Percentiles rank a stretch among this genome's conserved stretches.
These are phyloP conservation scores for Hsuehochloa calcarea DNA, from an alignment of 176 grass and related monocot genomes.

Conservation along the genomic window DNA sequence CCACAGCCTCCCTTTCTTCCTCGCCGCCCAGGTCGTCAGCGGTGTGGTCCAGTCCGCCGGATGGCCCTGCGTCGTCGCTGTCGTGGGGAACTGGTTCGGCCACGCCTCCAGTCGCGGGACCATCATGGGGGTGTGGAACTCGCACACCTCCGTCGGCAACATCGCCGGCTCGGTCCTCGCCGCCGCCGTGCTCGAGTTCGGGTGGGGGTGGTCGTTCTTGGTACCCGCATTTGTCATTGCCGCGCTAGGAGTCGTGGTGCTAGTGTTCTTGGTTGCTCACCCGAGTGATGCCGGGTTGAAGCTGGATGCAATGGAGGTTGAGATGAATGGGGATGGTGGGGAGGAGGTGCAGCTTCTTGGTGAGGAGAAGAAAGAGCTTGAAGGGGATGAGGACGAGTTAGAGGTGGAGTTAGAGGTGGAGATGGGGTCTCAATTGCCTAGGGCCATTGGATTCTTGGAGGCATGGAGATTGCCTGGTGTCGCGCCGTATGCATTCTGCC, in stretches of 20 bases:
- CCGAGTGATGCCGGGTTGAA: conserved; percentile 64
- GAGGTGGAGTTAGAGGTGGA: conserved; percentile 39
- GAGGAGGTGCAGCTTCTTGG: conserved; percentile 60
- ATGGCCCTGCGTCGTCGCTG: conserved; percentile 88
- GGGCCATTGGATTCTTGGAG: conserved; percentile 86
- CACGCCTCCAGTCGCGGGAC: conserved; percentile 55
- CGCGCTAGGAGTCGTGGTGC: conserved; percentile 45
- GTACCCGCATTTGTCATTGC: conserved; percentile 54
- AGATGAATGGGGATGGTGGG: conserved; percentile 66
- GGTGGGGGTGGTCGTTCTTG: conserved; percentile 91
- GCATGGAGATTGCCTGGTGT: conserved; percentile 88
- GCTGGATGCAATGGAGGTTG: conserved; percentile 45
- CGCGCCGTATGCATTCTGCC: conserved; percentile 73
- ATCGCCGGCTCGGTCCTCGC: conserved; percentile 78
- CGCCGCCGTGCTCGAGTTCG: conserved; percentile 79
- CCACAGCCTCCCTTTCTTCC: conserved; percentile 64
- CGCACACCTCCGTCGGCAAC: conserved; percentile 84
- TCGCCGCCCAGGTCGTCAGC: conserved; percentile 58
- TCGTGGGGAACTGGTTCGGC: conserved; percentile 93
- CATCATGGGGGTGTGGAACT: conserved; percentile 95
- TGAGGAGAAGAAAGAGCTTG: conserved; percentile 44
- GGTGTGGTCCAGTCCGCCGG: conserved; percentile 84
- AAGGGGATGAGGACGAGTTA: conserved; percentile 33
- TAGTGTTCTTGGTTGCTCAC: conserved; percentile 55
- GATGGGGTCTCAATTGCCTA: conserved; percentile 29